These are phyloP conservation scores for Phytophthora hybrid DNA, from an alignment of 352 stramenopile species.

Conservation along the genomic window DNA sequence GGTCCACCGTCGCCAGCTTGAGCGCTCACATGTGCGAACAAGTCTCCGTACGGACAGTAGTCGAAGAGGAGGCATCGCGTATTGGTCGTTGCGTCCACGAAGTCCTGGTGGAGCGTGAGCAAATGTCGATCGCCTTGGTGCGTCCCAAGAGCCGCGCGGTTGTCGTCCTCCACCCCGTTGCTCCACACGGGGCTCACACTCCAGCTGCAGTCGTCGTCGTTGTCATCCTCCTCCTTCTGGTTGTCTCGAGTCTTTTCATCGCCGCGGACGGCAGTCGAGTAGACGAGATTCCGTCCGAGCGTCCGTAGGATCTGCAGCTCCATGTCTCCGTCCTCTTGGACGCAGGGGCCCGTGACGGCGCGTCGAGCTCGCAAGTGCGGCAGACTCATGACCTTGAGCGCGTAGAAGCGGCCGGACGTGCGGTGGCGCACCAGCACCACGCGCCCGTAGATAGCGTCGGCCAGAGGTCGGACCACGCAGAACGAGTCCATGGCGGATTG, in stretches of 20 bases:
- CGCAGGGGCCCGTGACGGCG: slow-evolving; percentile 47
- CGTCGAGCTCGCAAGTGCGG: slow-evolving; percentile 57
- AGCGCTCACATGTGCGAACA: slow-evolving; percentile 52
- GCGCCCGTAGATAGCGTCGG: slow-evolving; percentile 62
- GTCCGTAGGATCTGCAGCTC: slow-evolving; percentile 56
- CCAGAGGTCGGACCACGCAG: slow-evolving; percentile 48
- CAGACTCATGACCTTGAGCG: slow-evolving; percentile 76
- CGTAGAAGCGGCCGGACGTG: slow-evolving; percentile 43
- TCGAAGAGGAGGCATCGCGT: slow-evolving; percentile 69
- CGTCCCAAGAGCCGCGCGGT: background rate
- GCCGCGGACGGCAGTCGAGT: background rate
- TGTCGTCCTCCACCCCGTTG: slow-evolving; percentile 12
- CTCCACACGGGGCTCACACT: slow-evolving; percentile 46
- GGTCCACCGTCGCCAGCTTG: slow-evolving; percentile 4
- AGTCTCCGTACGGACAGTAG: slow-evolving; percentile 67
- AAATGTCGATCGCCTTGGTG: slow-evolving; percentile 41
- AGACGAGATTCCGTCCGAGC: slow-evolving; percentile 46
- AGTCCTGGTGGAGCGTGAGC: slow-evolving; percentile 59
- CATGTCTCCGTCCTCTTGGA: slow-evolving; percentile 54
- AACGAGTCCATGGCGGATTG: slow-evolving; percentile 55
- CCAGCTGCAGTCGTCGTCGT: slow-evolving; percentile 12
- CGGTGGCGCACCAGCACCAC: slow-evolving; percentile 56
- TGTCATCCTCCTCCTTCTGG: background rate
- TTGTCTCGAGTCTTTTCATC: slow-evolving; percentile 1
- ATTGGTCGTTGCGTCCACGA: slow-evolving; percentile 53